Conservation (phyloP, 2,329 filamentous ascomycete genomes). For the Alternaria hordeiaustralica region DNA sequence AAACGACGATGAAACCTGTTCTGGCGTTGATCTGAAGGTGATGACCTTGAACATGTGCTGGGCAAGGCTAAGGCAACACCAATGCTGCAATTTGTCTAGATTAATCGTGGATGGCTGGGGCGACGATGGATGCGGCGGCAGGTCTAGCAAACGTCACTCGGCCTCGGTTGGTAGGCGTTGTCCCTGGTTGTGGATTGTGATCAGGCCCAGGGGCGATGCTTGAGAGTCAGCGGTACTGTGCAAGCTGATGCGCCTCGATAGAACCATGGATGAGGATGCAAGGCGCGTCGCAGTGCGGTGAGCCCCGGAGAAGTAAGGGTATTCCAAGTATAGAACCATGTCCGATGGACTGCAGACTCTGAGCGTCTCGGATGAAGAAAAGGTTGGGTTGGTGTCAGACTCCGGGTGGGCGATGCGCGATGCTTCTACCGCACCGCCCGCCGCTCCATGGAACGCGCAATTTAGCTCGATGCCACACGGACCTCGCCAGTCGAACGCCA, state of each 20-base stretch:
- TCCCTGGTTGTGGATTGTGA: not conserved
- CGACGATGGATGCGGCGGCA: not conserved
- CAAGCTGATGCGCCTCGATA: not conserved
- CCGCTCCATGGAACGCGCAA: conserved; percentile 16
- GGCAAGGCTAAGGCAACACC: not conserved
- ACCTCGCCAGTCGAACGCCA: conserved; percentile 4
- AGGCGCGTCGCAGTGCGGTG: not conserved
- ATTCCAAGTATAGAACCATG: not conserved
- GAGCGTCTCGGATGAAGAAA: conserved; percentile 5
- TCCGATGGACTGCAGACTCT: not conserved
- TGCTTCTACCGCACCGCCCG: conserved; percentile 10
- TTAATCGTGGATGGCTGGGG: not conserved
- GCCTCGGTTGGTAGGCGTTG: not conserved
- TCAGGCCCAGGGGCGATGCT: not conserved
- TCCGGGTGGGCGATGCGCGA: conserved; percentile 7
- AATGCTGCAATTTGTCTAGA: not conserved
- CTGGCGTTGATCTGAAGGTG: not conserved
- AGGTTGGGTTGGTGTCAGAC: conserved; percentile 7
- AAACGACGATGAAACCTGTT: not conserved
- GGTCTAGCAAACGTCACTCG: not conserved
- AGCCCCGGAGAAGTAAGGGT: not conserved
- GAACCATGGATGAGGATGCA: not conserved
- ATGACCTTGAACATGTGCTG: not conserved
- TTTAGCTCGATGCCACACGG: conserved; percentile 17
- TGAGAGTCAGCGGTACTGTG: not conserved